These are phyloP conservation scores for Cutaneotrichosporon mucoides DNA, from an alignment of 1,284 basidiomycete species.

Conservation along the genomic window DNA sequence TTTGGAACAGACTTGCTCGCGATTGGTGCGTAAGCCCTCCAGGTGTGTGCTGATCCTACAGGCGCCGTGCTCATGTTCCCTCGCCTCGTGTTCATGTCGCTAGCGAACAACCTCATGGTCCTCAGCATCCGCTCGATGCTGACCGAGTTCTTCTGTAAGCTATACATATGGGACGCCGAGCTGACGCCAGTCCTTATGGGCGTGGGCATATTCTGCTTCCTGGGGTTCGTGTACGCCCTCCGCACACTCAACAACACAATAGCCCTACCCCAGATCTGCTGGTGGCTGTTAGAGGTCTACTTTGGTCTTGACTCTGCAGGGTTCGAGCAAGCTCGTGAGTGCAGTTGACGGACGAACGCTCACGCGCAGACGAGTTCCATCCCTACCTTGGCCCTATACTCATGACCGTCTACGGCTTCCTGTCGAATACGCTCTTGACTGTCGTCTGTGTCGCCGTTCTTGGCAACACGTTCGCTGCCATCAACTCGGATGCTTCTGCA, in stretches of 20 bases:
- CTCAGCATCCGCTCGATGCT: slow-evolving; percentile 49
- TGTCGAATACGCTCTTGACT: slow-evolving; percentile 68
- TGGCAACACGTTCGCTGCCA: slow-evolving; percentile 86
- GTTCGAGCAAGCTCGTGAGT: slow-evolving; percentile 70
- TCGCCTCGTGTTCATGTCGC: slow-evolving; percentile 77
- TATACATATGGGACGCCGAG: slow-evolving; percentile 28
- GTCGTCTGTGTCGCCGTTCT: slow-evolving; percentile 63
- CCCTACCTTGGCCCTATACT: slow-evolving; percentile 76
- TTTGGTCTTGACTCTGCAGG: slow-evolving; percentile 85
- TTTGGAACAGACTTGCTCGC: slow-evolving; percentile 44
- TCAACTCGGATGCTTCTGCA: slow-evolving; percentile 84
- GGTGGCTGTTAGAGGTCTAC: slow-evolving; percentile 52
- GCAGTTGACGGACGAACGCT: slow-evolving; percentile 4
- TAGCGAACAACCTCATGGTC: slow-evolving; percentile 71
- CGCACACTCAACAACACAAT: slow-evolving; percentile 60
- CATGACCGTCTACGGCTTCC: slow-evolving; percentile 74
- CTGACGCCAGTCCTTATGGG: slow-evolving; percentile 60
- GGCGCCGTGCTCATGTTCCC: slow-evolving; percentile 86
- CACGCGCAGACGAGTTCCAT: slow-evolving; percentile 61
- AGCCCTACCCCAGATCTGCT: slow-evolving; percentile 37
- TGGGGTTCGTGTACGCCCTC: slow-evolving; percentile 79
- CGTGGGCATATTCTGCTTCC: slow-evolving; percentile 74
- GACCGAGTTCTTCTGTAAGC: slow-evolving; percentile 48
- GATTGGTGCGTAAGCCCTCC: slow-evolving; percentile 25
- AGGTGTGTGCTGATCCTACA: slow-evolving; percentile 31